phyloP scores from a whole-genome alignment of 192 early-diverging fungal species.

The Rhizophagus clarus region DNA sequence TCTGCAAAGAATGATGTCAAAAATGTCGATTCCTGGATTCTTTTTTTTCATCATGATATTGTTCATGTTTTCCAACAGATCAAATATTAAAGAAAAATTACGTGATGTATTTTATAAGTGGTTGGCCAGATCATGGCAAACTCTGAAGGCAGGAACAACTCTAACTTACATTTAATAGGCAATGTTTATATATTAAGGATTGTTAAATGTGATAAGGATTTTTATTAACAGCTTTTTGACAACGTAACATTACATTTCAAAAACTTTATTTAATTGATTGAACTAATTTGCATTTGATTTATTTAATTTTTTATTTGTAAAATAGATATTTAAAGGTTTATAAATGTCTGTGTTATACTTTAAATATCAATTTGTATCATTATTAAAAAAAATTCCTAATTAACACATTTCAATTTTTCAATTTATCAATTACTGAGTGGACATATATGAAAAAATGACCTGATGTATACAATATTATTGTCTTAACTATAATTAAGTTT shows the following conservation, averaged over 20 bases:
- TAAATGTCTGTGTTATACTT: not conserved
- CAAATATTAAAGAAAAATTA: conserved; percentile 6
- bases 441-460: no score
- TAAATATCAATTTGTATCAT: not conserved
- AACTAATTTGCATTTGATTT: not conserved
- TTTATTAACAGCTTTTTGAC: no score
- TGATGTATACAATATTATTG: no score
- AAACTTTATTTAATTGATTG: not conserved
- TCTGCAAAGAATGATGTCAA: not conserved
- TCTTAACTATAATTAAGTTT: no score
- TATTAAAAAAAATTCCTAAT: not conserved
- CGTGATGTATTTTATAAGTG: not conserved
- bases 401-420: no score
- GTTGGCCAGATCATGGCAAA: conserved; percentile 18
- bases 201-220: no score
- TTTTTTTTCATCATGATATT: conserved; percentile 19
- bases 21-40: not conserved
- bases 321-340: not conserved
- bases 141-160: conserved; percentile 20
- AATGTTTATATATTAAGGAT: no score
- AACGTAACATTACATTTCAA: not conserved
- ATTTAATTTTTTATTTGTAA: not conserved
- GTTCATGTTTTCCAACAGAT: not conserved
- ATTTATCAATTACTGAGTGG: no score
- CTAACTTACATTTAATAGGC: conserved; percentile 4